Evolutionary conservation across 768 basidiomycete species (phyloP).

Genomic region (Suillus bovinus): DNA sequence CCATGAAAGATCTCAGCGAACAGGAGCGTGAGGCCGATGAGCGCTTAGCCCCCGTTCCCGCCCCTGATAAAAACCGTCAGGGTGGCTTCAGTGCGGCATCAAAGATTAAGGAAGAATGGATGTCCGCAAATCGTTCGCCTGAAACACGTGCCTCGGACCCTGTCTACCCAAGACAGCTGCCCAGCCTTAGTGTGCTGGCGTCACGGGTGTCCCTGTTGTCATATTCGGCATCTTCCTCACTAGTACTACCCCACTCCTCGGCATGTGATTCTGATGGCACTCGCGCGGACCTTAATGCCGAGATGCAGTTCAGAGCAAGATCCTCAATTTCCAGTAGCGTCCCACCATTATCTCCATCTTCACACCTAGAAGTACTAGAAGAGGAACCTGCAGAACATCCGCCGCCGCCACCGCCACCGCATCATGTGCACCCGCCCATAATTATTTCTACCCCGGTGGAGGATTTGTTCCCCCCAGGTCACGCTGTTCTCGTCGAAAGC

Average conservation of each 20-base stretch:
- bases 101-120: conserved; percentile 56
- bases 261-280: conserved; percentile 4
- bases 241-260: background rate
- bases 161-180: conserved; percentile 8
- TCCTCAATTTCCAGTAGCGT: conserved; percentile 25
- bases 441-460: conserved; percentile 22
- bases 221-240: conserved; percentile 9
- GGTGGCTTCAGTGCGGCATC: conserved; percentile 44
- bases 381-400: conserved; percentile 28
- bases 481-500: conserved; percentile 20
- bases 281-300: conserved; percentile 18
- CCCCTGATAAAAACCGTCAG: conserved; percentile 26
- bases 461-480: conserved; percentile 10
- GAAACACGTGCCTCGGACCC: conserved; percentile 28
- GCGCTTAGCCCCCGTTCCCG: conserved; percentile 41
- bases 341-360: conserved; percentile 25
- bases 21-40: conserved; percentile 44
- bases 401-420: conserved; percentile 16
- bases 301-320: conserved; percentile 15
- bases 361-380: conserved; percentile 29
- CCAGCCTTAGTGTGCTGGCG: background rate
- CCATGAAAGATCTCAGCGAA: conserved; percentile 35
- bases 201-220: background rate
- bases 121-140: conserved; percentile 37
- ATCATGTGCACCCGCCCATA: conserved; percentile 11